Conservation (phyloP, 2,329 filamentous ascomycete species). For the Fusarium nodosum region DNA sequence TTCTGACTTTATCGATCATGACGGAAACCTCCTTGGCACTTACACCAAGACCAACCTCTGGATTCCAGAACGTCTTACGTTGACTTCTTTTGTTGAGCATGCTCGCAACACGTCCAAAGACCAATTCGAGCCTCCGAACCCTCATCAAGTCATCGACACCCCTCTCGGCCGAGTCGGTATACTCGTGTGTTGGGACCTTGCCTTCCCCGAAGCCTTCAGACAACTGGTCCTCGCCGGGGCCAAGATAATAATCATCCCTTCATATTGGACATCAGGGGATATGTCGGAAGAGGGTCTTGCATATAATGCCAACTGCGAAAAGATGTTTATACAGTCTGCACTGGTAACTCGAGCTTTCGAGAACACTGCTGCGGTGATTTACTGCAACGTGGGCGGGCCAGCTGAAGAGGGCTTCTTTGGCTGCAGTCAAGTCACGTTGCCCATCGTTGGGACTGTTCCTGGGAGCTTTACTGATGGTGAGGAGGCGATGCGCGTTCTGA, state of each 20-base stretch:
- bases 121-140: conserved; percentile 50
- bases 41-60: conserved; percentile 85
- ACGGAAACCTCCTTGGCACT: conserved; percentile 70
- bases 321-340: conserved; percentile 73
- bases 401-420: conserved; percentile 40
- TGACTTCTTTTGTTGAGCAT: conserved; percentile 53
- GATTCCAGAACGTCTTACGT: conserved; percentile 75
- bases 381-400: conserved; percentile 75
- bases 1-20: conserved; percentile 77
- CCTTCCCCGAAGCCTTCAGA: conserved; percentile 82
- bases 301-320: conserved; percentile 73
- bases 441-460: conserved; percentile 72
- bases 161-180: conserved; percentile 70
- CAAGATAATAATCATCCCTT: conserved; percentile 77
- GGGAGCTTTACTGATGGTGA: conserved; percentile 67
- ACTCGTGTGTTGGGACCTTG: conserved; percentile 83
- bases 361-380: conserved; percentile 78
- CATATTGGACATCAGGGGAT: conserved; percentile 73
- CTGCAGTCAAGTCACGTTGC: conserved; percentile 75
- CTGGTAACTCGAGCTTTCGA: conserved; percentile 77
- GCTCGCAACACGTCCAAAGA: conserved; percentile 59
- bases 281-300: conserved; percentile 63
- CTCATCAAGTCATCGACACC: conserved; percentile 70
- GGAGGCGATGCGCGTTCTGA: conserved; percentile 72
- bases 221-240: conserved; percentile 77